Evolutionary conservation across 1,139 yeast genomes (phyloP).

Genomic region (Ogataea hybrid): DNA sequence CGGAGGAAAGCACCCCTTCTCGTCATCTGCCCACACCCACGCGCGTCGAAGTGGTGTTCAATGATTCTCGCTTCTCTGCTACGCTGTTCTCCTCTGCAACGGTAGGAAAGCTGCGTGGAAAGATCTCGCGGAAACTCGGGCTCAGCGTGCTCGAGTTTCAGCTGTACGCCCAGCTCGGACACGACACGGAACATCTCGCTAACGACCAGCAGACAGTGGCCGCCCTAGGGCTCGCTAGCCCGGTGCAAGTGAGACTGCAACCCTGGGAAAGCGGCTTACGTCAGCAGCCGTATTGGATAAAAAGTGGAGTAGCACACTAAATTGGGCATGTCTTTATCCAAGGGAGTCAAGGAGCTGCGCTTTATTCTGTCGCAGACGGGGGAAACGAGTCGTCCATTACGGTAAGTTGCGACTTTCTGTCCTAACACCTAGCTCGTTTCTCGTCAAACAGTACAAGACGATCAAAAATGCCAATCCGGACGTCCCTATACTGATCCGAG

Average conservation of each 20-base stretch:
- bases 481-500: slow-evolving; percentile 73
- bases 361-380: slow-evolving; percentile 79
- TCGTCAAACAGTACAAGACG: slow-evolving; percentile 57
- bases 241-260: slow-evolving; percentile 7
- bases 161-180: slow-evolving; percentile 13
- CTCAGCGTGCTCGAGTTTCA: slow-evolving; percentile 21
- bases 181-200: slow-evolving; percentile 10
- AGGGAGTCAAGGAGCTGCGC: slow-evolving; percentile 70
- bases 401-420: slow-evolving; percentile 34
- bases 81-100: slow-evolving; percentile 23
- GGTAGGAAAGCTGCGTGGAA: slow-evolving; percentile 30
- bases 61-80: not conserved
- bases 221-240: not conserved
- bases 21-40: not conserved
- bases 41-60: slow-evolving; percentile 4
- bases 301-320: slow-evolving; percentile 8
- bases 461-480: slow-evolving; percentile 56
- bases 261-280: slow-evolving; percentile 10
- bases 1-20: not conserved
- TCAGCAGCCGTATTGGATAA: slow-evolving; percentile 6
- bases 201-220: slow-evolving; percentile 20
- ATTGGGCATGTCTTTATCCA: slow-evolving; percentile 35
- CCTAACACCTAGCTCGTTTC: slow-evolving; percentile 45
- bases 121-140: slow-evolving; percentile 18
- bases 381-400: slow-evolving; percentile 62